Percentiles rank a stretch among this genome's conserved stretches.
phyloP scores from a whole-genome alignment of 2,329 filamentous ascomycete genomes.

The Fusarium acutatum region DNA sequence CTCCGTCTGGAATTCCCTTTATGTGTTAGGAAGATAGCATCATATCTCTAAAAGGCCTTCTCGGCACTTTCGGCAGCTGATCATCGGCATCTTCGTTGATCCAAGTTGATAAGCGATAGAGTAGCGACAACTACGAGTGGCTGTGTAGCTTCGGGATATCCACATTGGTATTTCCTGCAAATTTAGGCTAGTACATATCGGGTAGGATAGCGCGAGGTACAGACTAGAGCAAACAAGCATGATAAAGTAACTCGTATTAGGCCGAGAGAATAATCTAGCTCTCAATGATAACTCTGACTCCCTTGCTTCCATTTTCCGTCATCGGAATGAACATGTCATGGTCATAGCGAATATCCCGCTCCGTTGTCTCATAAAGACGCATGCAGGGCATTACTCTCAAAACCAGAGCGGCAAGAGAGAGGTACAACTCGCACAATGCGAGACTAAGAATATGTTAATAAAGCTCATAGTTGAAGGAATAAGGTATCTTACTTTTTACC shows the following conservation, averaged over 20 bases:
- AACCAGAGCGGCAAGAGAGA: constrained; percentile 5
- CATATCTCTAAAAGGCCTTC: fast-evolving
- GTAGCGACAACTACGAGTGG: background rate
- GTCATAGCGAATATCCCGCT: constrained; percentile 10
- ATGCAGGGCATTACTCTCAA: constrained; percentile 10
- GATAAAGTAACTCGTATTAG: background rate
- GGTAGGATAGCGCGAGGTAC: background rate
- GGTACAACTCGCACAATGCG: constrained; percentile 8
- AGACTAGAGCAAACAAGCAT: background rate
- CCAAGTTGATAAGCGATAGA: background rate
- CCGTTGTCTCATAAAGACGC: constrained; percentile 1
- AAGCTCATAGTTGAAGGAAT: fast-evolving
- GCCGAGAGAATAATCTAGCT: background rate
- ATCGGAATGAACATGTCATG: constrained; percentile 20
- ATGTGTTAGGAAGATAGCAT: background rate
- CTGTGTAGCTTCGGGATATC: background rate
- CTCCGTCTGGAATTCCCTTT: background rate
- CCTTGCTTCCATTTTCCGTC: background rate
- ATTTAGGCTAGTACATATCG: background rate
- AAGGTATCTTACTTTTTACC: constrained; percentile 9
- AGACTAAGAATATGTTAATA: background rate
- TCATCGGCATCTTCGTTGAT: background rate
- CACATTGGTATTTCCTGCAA: background rate
- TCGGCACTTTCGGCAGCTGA: background rate
- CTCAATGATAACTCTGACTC: constrained; percentile 7